These are phyloP conservation scores for Talaromyces wortmannii DNA, from an alignment of 495 filamentous ascomycete species.

Conservation along the genomic window DNA sequence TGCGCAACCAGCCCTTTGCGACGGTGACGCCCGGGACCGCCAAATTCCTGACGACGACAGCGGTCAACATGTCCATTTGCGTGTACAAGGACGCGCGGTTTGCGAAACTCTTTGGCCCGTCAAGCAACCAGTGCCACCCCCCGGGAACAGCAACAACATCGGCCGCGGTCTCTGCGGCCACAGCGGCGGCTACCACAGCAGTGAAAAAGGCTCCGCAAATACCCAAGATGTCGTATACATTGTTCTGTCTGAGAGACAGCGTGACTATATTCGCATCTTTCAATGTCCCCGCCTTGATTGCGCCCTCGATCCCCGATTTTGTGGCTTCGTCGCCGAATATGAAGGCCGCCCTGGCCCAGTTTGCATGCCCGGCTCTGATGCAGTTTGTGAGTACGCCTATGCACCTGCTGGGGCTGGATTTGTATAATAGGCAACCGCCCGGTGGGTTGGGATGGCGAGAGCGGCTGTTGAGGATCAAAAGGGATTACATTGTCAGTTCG, in stretches of 20 bases:
- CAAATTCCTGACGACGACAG: conserved; percentile 77
- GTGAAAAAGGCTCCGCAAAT: conserved; percentile 19
- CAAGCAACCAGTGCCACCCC: conserved; percentile 8
- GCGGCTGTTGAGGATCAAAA: conserved; percentile 55
- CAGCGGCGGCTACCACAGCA: conserved; percentile 7
- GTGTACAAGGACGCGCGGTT: conserved; percentile 91
- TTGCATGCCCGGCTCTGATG: conserved; percentile 70
- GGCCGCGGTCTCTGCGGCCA: conserved; percentile 48
- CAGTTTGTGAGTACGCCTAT: conserved; percentile 80
- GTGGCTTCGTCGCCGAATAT: conserved; percentile 46
- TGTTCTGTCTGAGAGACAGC: conserved; percentile 82
- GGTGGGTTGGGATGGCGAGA: conserved; percentile 45
- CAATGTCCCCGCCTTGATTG: conserved; percentile 77
- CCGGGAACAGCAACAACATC: conserved; percentile 31
- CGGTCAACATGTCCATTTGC: conserved; percentile 85
- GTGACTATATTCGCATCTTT: conserved; percentile 92
- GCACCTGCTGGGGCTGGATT: conserved; percentile 81
- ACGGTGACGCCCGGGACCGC: conserved; percentile 62
- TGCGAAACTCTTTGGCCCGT: conserved; percentile 68
- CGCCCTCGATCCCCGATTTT: conserved; percentile 36
- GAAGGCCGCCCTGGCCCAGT: conserved; percentile 64
- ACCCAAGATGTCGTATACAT: conserved; percentile 53
- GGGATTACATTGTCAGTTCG: conserved; percentile 72
- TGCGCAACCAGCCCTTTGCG: conserved; percentile 46
- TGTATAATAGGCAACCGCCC: conserved; percentile 67